These are phyloP conservation scores for Linnemannia schmuckeri DNA, from an alignment of 192 early-diverging fungal genomes.

Conservation along the genomic window DNA sequence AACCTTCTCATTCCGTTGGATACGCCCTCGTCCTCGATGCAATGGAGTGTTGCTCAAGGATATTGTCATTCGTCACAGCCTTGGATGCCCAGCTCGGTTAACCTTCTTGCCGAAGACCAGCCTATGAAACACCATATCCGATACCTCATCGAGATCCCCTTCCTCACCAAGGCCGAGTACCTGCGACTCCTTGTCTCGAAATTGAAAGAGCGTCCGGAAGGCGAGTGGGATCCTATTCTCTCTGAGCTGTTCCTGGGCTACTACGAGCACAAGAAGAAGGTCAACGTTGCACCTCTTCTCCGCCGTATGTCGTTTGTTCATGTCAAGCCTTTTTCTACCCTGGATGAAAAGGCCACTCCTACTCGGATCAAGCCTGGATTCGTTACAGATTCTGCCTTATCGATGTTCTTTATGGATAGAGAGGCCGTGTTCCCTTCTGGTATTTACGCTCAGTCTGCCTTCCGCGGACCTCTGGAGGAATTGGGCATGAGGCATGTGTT, in stretches of 20 bases:
- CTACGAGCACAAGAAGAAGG: not conserved
- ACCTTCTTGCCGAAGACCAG: conserved; percentile 13
- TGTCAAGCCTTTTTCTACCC: not conserved
- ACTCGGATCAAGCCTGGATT: not conserved
- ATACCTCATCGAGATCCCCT: not conserved
- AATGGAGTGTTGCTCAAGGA: not conserved
- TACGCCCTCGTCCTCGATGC: not conserved
- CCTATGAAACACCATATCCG: conserved; percentile 1
- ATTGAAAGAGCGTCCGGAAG: not conserved
- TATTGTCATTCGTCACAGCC: conserved; percentile 2
- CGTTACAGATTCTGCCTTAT: not conserved
- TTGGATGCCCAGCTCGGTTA: conserved; percentile 8
- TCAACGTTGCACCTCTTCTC: not conserved
- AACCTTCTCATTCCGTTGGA: not conserved
- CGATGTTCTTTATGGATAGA: not conserved
- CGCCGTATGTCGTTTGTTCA: not conserved
- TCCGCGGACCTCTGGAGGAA: not conserved
- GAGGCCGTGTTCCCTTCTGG: not conserved
- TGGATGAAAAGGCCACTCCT: no score
- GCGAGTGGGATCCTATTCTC: not conserved
- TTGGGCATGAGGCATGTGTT: not conserved
- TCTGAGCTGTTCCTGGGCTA: not conserved
- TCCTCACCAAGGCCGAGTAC: conserved; percentile 3
- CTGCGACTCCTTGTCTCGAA: not conserved
- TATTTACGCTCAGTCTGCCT: not conserved